These are phyloP conservation scores for Geosmithia morbida DNA, from an alignment of 2,329 filamentous ascomycete species.

Conservation along the genomic window DNA sequence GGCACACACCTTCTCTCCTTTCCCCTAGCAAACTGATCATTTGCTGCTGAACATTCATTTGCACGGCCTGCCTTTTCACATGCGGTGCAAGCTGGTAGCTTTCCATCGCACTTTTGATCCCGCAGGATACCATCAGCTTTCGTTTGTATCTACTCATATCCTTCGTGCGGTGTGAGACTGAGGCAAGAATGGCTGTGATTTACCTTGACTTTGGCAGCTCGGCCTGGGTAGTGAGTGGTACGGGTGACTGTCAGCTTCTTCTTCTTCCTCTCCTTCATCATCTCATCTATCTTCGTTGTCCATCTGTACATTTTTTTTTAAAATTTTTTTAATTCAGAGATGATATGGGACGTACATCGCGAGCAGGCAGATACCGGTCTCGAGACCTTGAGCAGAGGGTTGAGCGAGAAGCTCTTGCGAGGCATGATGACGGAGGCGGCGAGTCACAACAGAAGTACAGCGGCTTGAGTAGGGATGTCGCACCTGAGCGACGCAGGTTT, in stretches of 20 bases:
- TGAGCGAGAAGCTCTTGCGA: slow-evolving; percentile 32
- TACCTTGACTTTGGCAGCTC: slow-evolving; percentile 85
- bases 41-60: slow-evolving; percentile 81
- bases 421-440: slow-evolving; percentile 17
- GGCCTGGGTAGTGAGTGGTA: slow-evolving; percentile 35
- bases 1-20: slow-evolving; percentile 70
- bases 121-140: background rate
- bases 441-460: background rate
- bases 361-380: slow-evolving; percentile 70
- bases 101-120: slow-evolving; percentile 64
- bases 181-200: background rate
- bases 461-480: background rate
- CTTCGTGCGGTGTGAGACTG: background rate
- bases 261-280: background rate
- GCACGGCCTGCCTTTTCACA: slow-evolving; percentile 85
- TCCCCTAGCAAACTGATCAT: slow-evolving; percentile 88
- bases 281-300: background rate
- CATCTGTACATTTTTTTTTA: too few species aligned
- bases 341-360: slow-evolving; percentile 36
- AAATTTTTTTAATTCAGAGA: too few species aligned
- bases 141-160: too few species aligned
- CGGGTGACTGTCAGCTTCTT: slow-evolving; percentile 1
- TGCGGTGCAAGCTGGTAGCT: slow-evolving; percentile 85
- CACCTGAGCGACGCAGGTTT: background rate
- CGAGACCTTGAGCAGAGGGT: slow-evolving; percentile 57